Base-by-base conservation (phyloP, 352 stramenopile genomes). In the Paralagenidium karlingii region DNA sequence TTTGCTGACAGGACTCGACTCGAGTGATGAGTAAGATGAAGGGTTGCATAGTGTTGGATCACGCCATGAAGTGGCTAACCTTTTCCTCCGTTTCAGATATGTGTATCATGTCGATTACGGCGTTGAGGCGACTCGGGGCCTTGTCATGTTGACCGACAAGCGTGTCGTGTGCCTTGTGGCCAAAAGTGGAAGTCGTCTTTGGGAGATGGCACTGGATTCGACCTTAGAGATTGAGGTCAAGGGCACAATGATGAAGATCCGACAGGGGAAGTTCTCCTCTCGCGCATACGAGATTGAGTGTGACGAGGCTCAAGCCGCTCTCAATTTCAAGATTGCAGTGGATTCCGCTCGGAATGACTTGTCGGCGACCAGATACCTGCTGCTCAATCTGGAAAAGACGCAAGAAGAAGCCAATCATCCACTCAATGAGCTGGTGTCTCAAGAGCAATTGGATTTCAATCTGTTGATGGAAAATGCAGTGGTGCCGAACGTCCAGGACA, bases 21-120 rank as follows among this genome's bases (percentile, higher is more conserved):
- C 71, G 20, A 84, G 68, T 0, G 77, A 90, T 24, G 74, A 90
- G 76, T 90, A 77, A 43, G 63, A n/a, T n/a, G n/a, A n/a, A n/a
- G n/a, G n/a, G n/a, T n/a, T n/a, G n/a, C n/a, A n/a, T n/a, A n/a
- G n/a, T n/a, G n/a, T n/a, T n/a, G n/a, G n/a, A n/a, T n/a, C n/a
- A n/a, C n/a, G n/a, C n/a, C n/a, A 47, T 49, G 19, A 40, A 3
- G 18, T 41, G 34, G 1, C 31, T 46, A 40, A 49, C 27, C 11
- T 18, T 22, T 12, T 30, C 19, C 0, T 41, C 20, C 29, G 11
- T 25, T 53, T 24, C 31, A 88, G 74, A 40, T 88, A 88, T 39
- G 69, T 90, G 18, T 90, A 77, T 47, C 77, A 90, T 43, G 57
- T 88, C 10, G 75, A 88, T 48, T 85, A 85, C 38, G 71, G 71